Percentiles rank a stretch among this genome's conserved stretches.
These are phyloP conservation scores for Pythium monospermum DNA, from an alignment of 352 stramenopile genomes.

Conservation along the genomic window DNA sequence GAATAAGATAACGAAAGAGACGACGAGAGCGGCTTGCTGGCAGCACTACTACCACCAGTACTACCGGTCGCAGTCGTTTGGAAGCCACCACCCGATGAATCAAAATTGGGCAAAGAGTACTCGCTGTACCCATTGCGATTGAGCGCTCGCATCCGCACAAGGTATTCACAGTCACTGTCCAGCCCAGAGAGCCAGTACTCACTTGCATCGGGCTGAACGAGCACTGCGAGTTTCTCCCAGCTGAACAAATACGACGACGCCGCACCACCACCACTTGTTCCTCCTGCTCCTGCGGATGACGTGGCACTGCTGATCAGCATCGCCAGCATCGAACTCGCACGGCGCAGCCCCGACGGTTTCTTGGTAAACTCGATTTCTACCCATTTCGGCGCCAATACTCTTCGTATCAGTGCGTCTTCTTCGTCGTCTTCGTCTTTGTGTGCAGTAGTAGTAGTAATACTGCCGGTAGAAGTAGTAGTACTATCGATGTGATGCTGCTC, in stretches of 20 bases:
- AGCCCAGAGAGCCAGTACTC: conserved; percentile 58
- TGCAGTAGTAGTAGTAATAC: no score
- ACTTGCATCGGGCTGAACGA: conserved; percentile 40
- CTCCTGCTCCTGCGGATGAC: no score
- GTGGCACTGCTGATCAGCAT: conserved; percentile 37
- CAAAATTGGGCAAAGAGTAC: conserved; percentile 47
- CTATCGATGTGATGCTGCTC: no score
- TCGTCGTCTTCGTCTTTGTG: conserved; percentile 22
- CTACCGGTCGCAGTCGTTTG: conserved; percentile 19
- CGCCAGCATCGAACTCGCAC: conserved; percentile 38
- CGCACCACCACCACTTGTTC: no score
- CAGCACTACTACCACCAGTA: neutral
- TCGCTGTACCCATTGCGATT: conserved; percentile 62
- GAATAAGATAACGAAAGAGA: conserved; percentile 13
- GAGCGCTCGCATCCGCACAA: conserved; percentile 47
- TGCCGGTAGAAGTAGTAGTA: no score
- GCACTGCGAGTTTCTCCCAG: conserved; percentile 42
- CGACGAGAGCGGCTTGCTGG: neutral
- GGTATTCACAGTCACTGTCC: conserved; percentile 50
- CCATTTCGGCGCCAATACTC: conserved; percentile 38
- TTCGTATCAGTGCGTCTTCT: conserved; percentile 25
- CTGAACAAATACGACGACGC: conserved; percentile 42
- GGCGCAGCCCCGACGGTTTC: conserved; percentile 39
- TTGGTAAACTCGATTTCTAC: conserved; percentile 63
- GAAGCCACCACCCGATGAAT: conserved; percentile 42